A percentile compares a stretch with the other conserved stretches of the same genome.
Evolutionary conservation across 2,329 filamentous ascomycete genomes (phyloP).

Genomic region (Sclerotiophoma versabilis): DNA sequence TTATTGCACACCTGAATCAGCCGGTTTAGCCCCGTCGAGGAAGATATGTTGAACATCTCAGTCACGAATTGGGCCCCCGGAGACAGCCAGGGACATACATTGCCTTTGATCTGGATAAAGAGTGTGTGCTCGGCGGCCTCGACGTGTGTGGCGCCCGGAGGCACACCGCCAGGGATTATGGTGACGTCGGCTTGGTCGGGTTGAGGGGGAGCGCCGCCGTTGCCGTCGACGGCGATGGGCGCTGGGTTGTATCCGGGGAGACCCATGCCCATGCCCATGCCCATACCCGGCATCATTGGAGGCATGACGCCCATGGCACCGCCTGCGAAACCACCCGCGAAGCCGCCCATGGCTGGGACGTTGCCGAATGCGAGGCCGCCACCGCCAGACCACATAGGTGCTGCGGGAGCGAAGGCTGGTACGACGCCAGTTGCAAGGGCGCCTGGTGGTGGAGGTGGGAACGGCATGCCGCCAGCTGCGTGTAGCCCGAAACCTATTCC

Average conservation of each 20-base stretch:
- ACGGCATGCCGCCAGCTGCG: conserved; percentile 26
- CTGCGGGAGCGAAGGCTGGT: conserved; percentile 32
- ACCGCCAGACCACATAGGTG: conserved; percentile 30
- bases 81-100: conserved; percentile 40
- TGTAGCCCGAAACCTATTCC: conserved; percentile 39
- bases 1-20: conserved; percentile 41
- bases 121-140: conserved; percentile 37
- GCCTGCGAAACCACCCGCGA: no score
- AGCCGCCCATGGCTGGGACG: conserved; percentile 22
- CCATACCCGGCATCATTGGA: conserved; percentile 17
- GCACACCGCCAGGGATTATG: conserved; percentile 35
- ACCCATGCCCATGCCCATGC: conserved; percentile 11
- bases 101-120: conserved; percentile 37
- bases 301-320: conserved; percentile 9
- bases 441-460: conserved; percentile 36
- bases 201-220: conserved; percentile 27
- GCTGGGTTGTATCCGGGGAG: conserved; percentile 26
- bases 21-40: conserved; percentile 36
- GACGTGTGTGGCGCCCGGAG: conserved; percentile 35
- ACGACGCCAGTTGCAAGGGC: conserved; percentile 28
- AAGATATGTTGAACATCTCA: conserved; percentile 34
- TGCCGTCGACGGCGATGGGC: conserved; percentile 32
- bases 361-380: conserved; percentile 34
- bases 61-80: conserved; percentile 34
- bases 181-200: conserved; percentile 35